Evolutionary conservation across 2,329 filamentous ascomycete genomes (phyloP).

Genomic region (Trichoderma cornu-damae): DNA sequence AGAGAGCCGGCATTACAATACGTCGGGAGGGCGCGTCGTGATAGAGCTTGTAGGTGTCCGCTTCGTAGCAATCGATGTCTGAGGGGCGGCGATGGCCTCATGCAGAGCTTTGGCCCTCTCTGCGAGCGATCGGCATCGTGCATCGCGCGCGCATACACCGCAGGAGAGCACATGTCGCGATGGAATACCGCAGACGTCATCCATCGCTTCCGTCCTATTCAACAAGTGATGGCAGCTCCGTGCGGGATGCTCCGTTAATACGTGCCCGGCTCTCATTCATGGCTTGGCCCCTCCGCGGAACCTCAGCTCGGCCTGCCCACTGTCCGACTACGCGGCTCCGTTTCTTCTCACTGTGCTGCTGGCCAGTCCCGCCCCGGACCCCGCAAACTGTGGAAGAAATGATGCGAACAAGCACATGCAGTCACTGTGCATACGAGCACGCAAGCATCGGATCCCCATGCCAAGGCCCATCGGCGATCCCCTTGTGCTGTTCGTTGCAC

Average conservation of each 20-base stretch:
- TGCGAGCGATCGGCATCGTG: background rate
- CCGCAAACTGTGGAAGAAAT: conserved; percentile 7
- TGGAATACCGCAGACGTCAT: background rate
- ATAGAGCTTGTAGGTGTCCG: background rate
- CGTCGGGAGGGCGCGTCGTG: background rate
- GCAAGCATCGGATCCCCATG: background rate
- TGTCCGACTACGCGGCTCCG: conserved; percentile 1
- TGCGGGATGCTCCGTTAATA: background rate
- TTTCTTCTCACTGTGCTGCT: conserved; percentile 15
- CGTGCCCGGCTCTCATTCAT: background rate
- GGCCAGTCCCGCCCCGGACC: conserved; percentile 11
- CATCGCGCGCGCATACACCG: background rate
- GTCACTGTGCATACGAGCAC: background rate
- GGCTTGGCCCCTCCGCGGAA: background rate
- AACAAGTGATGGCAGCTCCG: background rate
- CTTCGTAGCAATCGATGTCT: conserved; percentile 6
- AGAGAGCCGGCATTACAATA: too few species aligned
- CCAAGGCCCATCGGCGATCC: background rate
- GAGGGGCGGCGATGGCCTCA: conserved; percentile 1
- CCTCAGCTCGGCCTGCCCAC: conserved; percentile 3
- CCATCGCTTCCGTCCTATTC: conserved; percentile 6
- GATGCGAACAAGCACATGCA: too few species aligned
- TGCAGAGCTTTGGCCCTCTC: background rate
- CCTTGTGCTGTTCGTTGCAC: background rate
- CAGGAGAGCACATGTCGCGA: background rate